Evolutionary conservation across 306 rosid genomes (phyloP).

Genomic region (Luffa aegyptiaca): DNA sequence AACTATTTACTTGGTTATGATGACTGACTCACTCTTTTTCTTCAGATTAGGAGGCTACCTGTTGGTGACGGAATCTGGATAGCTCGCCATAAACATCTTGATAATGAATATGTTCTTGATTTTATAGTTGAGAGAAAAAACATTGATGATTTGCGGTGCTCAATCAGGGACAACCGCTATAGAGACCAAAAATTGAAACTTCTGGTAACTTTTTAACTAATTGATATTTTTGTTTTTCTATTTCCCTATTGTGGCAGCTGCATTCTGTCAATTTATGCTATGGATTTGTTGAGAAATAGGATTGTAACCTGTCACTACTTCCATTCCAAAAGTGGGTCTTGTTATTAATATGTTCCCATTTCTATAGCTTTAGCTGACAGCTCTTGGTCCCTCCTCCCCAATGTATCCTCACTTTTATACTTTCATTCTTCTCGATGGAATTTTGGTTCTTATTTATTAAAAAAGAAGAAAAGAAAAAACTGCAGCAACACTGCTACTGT

Average conservation of each 20-base stretch:
- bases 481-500: neutral
- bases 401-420: neutral
- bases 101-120: conserved; percentile 81
- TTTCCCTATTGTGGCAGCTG: neutral
- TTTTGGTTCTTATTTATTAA: neutral
- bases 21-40: conserved; percentile 6
- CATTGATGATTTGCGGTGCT: conserved; percentile 68
- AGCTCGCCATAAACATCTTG: conserved; percentile 64
- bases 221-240: neutral
- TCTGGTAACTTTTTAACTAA: conserved; percentile 40
- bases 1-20: neutral
- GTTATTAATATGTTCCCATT: neutral
- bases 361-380: neutral
- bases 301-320: neutral
- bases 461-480: neutral
- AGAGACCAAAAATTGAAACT: conserved; percentile 86
- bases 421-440: neutral
- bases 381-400: neutral
- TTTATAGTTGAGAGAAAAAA: conserved; percentile 94
- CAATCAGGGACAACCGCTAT: conserved; percentile 92
- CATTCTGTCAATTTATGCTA: neutral
- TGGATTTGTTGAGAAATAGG: neutral
- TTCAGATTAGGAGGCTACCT: conserved; percentile 78
- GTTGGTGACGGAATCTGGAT: conserved; percentile 98
- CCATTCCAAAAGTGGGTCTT: conserved; percentile 1